Evolutionary conservation across 371 early-diverging fungal genomes (phyloP).

Genomic region (Circinella minor): DNA sequence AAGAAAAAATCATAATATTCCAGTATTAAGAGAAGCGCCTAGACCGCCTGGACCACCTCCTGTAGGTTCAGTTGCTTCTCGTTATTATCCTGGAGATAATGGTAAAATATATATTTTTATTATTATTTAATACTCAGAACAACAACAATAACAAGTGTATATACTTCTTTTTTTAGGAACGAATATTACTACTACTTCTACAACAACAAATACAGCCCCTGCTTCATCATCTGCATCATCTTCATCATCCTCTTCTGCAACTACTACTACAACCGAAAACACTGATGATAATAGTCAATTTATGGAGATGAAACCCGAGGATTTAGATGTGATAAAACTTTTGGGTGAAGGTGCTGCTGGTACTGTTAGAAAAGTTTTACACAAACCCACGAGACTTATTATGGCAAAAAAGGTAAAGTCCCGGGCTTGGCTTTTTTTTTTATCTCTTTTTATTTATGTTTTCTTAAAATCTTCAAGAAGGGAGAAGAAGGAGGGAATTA

Average conservation of each 20-base stretch:
- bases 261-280: slow-evolving; percentile 3
- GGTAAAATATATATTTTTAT: not conserved
- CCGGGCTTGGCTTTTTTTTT: not conserved
- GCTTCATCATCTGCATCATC: slow-evolving; percentile 16
- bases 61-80: not conserved
- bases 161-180: too few relatives aligned
- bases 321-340: slow-evolving; percentile 65
- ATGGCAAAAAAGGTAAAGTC: slow-evolving; percentile 92
- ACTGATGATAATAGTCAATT: slow-evolving; percentile 25
- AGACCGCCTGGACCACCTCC: slow-evolving; percentile 28
- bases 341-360: slow-evolving; percentile 96
- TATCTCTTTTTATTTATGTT: not conserved
- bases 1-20: slow-evolving; percentile 17
- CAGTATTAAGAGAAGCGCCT: slow-evolving; percentile 44
- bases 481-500: too few relatives aligned
- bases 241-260: slow-evolving; percentile 12
- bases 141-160: too few relatives aligned
- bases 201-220: slow-evolving; percentile 5
- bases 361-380: slow-evolving; percentile 86
- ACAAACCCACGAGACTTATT: slow-evolving; percentile 76
- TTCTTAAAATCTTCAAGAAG: not conserved
- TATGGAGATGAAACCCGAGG: slow-evolving; percentile 58
- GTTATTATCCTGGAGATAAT: slow-evolving; percentile 9
- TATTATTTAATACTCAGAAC: not conserved
- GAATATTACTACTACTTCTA: too few relatives aligned